Evolutionary conservation across 352 stramenopile species (phyloP).

Genomic region (Pythium phragmiticola): DNA sequence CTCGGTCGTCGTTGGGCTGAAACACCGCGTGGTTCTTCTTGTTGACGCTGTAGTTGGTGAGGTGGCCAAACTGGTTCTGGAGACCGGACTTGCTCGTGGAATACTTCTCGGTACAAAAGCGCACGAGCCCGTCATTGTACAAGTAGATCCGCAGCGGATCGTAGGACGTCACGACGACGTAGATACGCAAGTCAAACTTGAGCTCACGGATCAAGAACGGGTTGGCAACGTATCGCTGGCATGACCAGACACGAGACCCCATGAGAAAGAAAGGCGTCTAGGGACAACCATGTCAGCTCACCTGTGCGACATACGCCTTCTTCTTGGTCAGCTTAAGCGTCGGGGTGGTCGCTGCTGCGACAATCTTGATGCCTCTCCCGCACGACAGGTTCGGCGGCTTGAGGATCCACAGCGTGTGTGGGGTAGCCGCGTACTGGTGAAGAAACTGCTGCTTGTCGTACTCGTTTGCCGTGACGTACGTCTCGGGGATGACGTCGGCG

Average conservation of each 20-base stretch:
- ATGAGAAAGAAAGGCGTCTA: background rate
- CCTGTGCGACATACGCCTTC: slow-evolving; percentile 67
- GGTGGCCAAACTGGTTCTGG: slow-evolving; percentile 81
- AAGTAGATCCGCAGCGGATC: slow-evolving; percentile 86
- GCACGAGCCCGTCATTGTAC: slow-evolving; percentile 84
- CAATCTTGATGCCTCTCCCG: slow-evolving; percentile 73
- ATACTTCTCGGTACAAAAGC: slow-evolving; percentile 86
- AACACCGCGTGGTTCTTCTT: slow-evolving; percentile 84
- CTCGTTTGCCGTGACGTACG: slow-evolving; percentile 65
- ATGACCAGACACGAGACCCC: background rate
- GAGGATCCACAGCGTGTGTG: slow-evolving; percentile 68
- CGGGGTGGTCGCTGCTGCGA: slow-evolving; percentile 39
- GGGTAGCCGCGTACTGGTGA: slow-evolving; percentile 38
- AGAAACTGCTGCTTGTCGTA: slow-evolving; percentile 73
- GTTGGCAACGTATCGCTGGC: slow-evolving; percentile 66
- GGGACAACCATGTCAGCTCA: slow-evolving; percentile 1
- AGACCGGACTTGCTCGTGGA: slow-evolving; percentile 61
- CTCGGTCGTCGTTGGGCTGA: slow-evolving; percentile 58
- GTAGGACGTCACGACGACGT: slow-evolving; percentile 86
- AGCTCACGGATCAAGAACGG: slow-evolving; percentile 87
- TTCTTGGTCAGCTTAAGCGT: slow-evolving; percentile 64
- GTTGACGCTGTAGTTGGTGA: slow-evolving; percentile 94
- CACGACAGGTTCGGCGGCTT: slow-evolving; percentile 81
- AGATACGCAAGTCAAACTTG: slow-evolving; percentile 92
- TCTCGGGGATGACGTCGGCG: slow-evolving; percentile 61